Evolutionary conservation across 2,329 filamentous ascomycete species (phyloP).

Genomic region (Bipolaris bicolor): DNA sequence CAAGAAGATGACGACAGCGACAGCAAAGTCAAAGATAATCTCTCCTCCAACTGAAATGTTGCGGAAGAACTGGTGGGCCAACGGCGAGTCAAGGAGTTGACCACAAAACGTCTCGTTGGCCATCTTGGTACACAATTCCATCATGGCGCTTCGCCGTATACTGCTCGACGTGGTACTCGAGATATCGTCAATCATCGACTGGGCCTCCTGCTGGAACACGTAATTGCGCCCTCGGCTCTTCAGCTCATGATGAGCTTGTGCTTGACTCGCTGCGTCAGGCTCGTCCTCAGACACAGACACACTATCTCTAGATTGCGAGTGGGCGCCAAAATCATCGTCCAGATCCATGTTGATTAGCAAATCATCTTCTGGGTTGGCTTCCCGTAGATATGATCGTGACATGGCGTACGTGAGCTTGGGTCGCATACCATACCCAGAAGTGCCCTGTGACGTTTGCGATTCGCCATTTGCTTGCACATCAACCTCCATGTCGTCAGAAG

Average conservation of each 20-base stretch:
- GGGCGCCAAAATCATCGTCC: slow-evolving; percentile 30
- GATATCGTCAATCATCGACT: slow-evolving; percentile 65
- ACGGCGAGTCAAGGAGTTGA: slow-evolving; percentile 76
- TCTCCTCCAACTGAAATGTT: slow-evolving; percentile 58
- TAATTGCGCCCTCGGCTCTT: slow-evolving; percentile 63
- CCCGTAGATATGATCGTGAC: slow-evolving; percentile 65
- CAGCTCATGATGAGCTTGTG: slow-evolving; percentile 67
- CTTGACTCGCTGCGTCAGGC: slow-evolving; percentile 45
- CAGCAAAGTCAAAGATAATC: slow-evolving; percentile 62
- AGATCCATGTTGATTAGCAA: slow-evolving; percentile 45
- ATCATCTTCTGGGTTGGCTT: slow-evolving; percentile 53
- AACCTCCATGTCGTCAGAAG: slow-evolving; percentile 27
- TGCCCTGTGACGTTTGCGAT: slow-evolving; percentile 38
- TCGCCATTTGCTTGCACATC: slow-evolving; percentile 24
- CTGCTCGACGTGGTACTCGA: slow-evolving; percentile 53
- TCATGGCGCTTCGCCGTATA: slow-evolving; percentile 58
- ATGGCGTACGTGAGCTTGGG: slow-evolving; percentile 65
- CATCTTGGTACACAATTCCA: slow-evolving; percentile 63
- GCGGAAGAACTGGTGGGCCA: slow-evolving; percentile 71
- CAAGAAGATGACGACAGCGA: slow-evolving; percentile 67
- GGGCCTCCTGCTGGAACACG: slow-evolving; percentile 62
- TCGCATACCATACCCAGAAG: slow-evolving; percentile 28
- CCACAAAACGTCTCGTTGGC: slow-evolving; percentile 66
- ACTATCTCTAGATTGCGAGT: slow-evolving; percentile 23
- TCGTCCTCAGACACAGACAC: slow-evolving; percentile 52